Evolutionary conservation across 2,329 filamentous ascomycete genomes (phyloP).

Genomic region (Elsinoe perseae): DNA sequence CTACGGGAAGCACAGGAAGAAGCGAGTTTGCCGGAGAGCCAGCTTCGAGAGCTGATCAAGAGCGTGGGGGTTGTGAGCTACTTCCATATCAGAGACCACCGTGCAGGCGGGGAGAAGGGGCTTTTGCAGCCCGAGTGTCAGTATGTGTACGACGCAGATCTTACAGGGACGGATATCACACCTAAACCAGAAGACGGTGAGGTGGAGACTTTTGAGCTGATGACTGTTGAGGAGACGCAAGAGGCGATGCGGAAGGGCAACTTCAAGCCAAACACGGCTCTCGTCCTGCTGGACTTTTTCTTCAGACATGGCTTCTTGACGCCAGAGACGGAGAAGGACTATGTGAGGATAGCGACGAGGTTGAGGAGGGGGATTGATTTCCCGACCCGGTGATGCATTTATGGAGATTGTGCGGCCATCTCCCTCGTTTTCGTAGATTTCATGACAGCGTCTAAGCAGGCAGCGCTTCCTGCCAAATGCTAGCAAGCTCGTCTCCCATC

Average conservation of each 20-base stretch:
- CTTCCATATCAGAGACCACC: slow-evolving; percentile 67
- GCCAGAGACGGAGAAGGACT: slow-evolving; percentile 67
- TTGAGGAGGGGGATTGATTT: slow-evolving; percentile 76
- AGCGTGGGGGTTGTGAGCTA: slow-evolving; percentile 71
- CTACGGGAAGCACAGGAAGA: slow-evolving; percentile 85
- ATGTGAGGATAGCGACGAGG: slow-evolving; percentile 64
- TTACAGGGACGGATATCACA: slow-evolving; percentile 54
- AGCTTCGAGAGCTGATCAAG: slow-evolving; percentile 56
- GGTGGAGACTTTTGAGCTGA: slow-evolving; percentile 75
- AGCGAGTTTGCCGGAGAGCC: slow-evolving; percentile 63
- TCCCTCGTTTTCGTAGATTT: background rate
- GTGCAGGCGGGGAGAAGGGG: slow-evolving; percentile 70
- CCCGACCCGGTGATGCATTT: slow-evolving; percentile 38
- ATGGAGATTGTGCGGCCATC: background rate
- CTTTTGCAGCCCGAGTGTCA: slow-evolving; percentile 85
- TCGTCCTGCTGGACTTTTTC: slow-evolving; percentile 84
- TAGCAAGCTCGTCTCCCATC: background rate
- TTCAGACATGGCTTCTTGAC: slow-evolving; percentile 76
- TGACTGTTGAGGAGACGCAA: slow-evolving; percentile 68
- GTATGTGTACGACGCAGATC: slow-evolving; percentile 82
- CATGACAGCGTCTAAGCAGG: background rate
- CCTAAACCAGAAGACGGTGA: slow-evolving; percentile 80
- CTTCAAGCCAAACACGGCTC: slow-evolving; percentile 89
- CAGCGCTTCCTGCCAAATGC: background rate
- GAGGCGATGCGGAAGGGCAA: slow-evolving; percentile 60